These are phyloP conservation scores for Epithele typhae DNA, from an alignment of 768 basidiomycete genomes.

Conservation along the genomic window DNA sequence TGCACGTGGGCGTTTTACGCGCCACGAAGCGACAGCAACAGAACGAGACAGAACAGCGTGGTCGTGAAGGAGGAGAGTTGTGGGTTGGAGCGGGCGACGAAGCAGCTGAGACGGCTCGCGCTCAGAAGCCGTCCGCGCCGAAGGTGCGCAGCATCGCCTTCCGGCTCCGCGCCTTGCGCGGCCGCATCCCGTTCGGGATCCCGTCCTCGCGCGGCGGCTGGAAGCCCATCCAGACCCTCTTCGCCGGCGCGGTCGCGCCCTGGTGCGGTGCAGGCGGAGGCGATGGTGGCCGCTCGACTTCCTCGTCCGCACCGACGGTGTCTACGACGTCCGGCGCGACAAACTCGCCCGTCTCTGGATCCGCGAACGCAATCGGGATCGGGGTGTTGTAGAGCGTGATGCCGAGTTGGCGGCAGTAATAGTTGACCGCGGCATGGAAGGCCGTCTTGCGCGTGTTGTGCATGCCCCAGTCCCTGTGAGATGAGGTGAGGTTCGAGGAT, in stretches of 20 bases:
- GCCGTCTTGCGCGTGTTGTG: constrained; percentile 62
- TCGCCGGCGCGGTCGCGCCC: constrained; percentile 9
- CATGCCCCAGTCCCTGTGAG: constrained; percentile 55
- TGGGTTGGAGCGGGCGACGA: neutral
- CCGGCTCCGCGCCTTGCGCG: constrained; percentile 24
- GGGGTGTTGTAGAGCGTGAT: constrained; percentile 59
- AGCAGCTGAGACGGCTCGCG: no score
- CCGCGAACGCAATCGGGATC: constrained; percentile 50
- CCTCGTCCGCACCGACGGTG: constrained; percentile 13
- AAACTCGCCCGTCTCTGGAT: constrained; percentile 19
- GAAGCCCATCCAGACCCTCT: constrained; percentile 23
- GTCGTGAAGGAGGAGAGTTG: no score
- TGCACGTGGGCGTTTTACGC: neutral
- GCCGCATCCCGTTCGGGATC: constrained; percentile 20
- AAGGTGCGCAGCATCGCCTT: constrained; percentile 21
- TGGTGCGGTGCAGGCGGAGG: neutral
- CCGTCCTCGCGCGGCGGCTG: constrained; percentile 22
- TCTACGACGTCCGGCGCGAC: constrained; percentile 9
- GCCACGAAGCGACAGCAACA: no score
- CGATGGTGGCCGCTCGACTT: constrained; percentile 9
- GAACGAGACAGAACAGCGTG: no score
- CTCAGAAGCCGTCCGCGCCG: constrained; percentile 17
- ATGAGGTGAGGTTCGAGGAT: neutral
- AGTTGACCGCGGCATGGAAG: constrained; percentile 74
- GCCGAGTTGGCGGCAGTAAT: constrained; percentile 65